A percentile compares a stretch with the other conserved stretches of the same genome.
These are phyloP conservation scores for Sarocladium strictum DNA, from an alignment of 2,329 filamentous ascomycete genomes.

Conservation along the genomic window DNA sequence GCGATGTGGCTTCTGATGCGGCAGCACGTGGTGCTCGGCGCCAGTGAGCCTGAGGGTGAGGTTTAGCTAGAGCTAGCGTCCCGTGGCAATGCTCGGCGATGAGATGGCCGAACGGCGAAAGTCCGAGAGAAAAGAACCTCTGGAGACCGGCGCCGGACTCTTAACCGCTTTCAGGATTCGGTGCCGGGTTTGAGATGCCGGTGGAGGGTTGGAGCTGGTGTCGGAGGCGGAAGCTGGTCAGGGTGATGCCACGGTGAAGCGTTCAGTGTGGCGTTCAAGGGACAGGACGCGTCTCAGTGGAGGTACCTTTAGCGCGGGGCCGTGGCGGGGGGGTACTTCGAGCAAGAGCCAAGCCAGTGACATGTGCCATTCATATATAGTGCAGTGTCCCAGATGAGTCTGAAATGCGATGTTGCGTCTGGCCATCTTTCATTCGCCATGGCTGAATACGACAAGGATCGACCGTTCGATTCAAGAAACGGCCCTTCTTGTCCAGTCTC, in stretches of 20 bases:
- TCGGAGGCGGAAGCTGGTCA: not conserved
- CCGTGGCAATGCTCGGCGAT: not conserved
- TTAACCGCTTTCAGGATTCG: not conserved
- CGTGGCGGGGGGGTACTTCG: not conserved
- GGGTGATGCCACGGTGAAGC: conserved; percentile 4
- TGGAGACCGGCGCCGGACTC: not conserved
- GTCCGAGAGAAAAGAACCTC: not conserved
- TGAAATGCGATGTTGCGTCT: too few species aligned
- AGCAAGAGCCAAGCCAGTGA: too few species aligned
- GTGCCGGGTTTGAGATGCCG: not conserved
- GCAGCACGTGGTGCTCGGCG: not conserved
- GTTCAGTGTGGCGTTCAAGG: too few species aligned
- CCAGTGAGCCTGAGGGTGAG: not conserved
- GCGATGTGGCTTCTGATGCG: not conserved
- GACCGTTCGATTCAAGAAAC: not conserved
- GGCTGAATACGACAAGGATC: not conserved
- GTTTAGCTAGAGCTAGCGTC: too few species aligned
- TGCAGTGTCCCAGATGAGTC: too few species aligned
- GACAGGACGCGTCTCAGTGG: not conserved
- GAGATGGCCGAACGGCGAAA: not conserved
- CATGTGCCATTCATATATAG: too few species aligned
- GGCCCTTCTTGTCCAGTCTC: not conserved
- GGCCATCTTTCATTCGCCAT: not conserved
- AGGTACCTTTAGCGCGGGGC: not conserved
- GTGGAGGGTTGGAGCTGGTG: not conserved